Evolutionary conservation across 306 rosid species (phyloP).

Genomic region (Oemleria cerasiformis): DNA sequence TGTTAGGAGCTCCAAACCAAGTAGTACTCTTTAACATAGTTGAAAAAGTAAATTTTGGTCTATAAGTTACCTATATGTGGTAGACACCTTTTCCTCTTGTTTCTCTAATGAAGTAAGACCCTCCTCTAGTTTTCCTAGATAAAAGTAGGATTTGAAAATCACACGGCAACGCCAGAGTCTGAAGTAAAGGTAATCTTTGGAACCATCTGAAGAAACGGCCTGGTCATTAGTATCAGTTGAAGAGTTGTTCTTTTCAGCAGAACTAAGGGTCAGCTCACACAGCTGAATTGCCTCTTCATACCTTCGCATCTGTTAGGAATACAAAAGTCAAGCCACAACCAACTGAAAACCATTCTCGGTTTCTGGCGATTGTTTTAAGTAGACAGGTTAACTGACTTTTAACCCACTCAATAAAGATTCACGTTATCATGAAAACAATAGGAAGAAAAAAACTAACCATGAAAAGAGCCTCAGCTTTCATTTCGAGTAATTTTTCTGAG

Average conservation of each 20-base stretch:
- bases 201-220: conserved; percentile 38
- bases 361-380: conserved; percentile 3
- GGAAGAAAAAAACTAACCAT: conserved; percentile 42
- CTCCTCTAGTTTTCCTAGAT: conserved; percentile 83
- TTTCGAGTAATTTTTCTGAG: conserved; percentile 81
- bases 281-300: conserved; percentile 80
- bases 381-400: conserved; percentile 12
- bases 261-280: conserved; percentile 67
- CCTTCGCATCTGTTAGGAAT: conserved; percentile 60
- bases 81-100: conserved; percentile 53
- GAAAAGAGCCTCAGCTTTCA: conserved; percentile 86
- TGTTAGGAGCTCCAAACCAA: conserved; percentile 27
- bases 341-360: background rate
- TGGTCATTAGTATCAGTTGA: conserved; percentile 29
- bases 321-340: conserved; percentile 35
- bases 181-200: conserved; percentile 53
- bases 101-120: conserved; percentile 75
- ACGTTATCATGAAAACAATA: conserved; percentile 18
- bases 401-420: conserved; percentile 22
- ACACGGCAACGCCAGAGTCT: conserved; percentile 78
- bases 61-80: conserved; percentile 47
- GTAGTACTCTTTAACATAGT: conserved; percentile 5
- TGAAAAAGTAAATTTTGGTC: conserved; percentile 8
- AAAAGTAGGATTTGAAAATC: conserved; percentile 66
- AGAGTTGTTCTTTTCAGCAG: conserved; percentile 76